Base-by-base conservation (phyloP, 2,329 filamentous ascomycete species). In the Daldinia eschscholtzii region DNA sequence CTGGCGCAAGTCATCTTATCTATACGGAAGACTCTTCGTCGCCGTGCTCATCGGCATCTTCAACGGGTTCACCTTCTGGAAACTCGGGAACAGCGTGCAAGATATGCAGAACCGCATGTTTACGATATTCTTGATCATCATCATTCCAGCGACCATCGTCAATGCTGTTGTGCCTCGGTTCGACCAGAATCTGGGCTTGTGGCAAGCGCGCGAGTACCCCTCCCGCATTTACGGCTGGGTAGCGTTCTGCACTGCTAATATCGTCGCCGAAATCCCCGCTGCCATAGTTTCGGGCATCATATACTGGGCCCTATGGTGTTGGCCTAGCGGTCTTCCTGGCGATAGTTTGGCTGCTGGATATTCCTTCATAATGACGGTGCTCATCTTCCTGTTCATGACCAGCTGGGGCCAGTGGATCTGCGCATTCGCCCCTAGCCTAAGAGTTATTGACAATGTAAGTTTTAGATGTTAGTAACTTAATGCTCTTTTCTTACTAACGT, bases 321-420 rank as follows among this genome's bases (percentile, higher is more conserved):
- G 87, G 78, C 87, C 92, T 0, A 87, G 90, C 0, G 92, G 93
- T 0, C 82, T 94, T 1, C 91, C 92, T 0, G 85, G 84, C 0
- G 87, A 91, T 67, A 86, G 87, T 37, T 84, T 85, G 1, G 87
- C 87, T 0, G 87, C 91, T 0, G 93, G 92, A 12, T 95, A 94
- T 77, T 87, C 91, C 15, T 95, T 92, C 81, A 81, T 95, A 28
- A 94, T 96, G 91, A 88, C 87, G 0, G 81, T 94, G 75, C 84
- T 95, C 0, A 94, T 94, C 81, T 93, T 89, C 82, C 79, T 94
- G 6, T 94, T 94, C 84, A 87, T 90, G 78, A 87, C 86, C 35
- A 89, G 85, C 72, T 94, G 90, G 92, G 93, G 91, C 20, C 92
- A 94, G 77, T 95, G 92, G 92, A 93, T 96, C 73, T 92, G 90